Evolutionary conservation across 345 rosid species (phyloP).

Genomic region (Citrus inodora): DNA sequence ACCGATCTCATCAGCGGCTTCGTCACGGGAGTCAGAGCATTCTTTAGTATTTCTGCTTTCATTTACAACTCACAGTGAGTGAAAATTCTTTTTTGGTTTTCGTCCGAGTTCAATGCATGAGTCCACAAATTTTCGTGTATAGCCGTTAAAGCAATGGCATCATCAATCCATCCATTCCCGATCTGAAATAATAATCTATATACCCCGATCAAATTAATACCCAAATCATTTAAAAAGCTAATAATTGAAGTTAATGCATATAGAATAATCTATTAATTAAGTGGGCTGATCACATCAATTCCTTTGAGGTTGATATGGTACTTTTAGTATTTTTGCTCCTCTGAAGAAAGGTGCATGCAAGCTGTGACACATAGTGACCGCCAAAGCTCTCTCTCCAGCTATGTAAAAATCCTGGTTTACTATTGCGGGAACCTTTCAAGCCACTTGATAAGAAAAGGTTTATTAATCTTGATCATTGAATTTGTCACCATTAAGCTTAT

Average conservation of each 20-base stretch:
- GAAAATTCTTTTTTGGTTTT: conserved; percentile 22
- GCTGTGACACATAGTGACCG: conserved; percentile 52
- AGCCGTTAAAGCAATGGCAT: conserved; percentile 13
- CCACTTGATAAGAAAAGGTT: conserved; percentile 41
- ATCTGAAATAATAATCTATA: conserved; percentile 19
- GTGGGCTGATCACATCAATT: conserved; percentile 6
- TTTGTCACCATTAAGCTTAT: conserved; percentile 14
- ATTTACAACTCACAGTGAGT: conserved; percentile 17
- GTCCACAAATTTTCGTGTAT: conserved; percentile 38
- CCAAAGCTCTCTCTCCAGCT: conserved; percentile 44
- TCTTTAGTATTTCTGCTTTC: conserved; percentile 9
- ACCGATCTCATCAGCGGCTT: conserved; percentile 21
- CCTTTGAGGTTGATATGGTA: conserved; percentile 42
- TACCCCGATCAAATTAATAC: too few species aligned
- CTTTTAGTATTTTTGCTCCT: conserved; percentile 24
- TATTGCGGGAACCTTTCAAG: conserved; percentile 51
- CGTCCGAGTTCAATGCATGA: conserved; percentile 41
- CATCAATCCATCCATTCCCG: conserved; percentile 42
- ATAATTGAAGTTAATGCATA: too few species aligned
- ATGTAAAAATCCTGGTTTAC: conserved; percentile 40
- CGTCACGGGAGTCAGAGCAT: conserved; percentile 9
- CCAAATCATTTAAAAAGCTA: too few species aligned
- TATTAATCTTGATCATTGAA: conserved; percentile 35
- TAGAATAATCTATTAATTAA: background rate
- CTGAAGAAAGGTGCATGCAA: conserved; percentile 17